Evolutionary conservation across 2,329 filamentous ascomycete species (phyloP), one percentile per base, ranked within the genome.

Genomic region (Didymella sp.): DNA sequence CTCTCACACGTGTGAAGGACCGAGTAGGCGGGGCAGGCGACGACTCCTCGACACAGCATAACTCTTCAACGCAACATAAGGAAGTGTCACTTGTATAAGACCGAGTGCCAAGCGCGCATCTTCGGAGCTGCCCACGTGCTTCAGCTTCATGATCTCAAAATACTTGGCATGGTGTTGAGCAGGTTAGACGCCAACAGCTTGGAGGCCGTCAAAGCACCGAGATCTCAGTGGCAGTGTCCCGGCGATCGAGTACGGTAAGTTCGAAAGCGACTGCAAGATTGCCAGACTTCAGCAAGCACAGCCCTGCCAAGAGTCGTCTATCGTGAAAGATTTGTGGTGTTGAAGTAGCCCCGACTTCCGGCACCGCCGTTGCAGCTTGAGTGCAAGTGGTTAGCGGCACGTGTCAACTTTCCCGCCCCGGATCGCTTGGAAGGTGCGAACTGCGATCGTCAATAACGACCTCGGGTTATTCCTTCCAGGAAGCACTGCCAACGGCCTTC

Each of bases 151-250:
- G 11, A 40, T 27, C 19, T 47, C 12, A 37, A 31, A 25, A 55
- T 51, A 22, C 50, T 58, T 44, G 49, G 54, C 53, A 55, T 60
- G 50, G 45, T 55, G 53, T 57, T 60, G 41, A 56, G 33, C 4
- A 49, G 31, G 53, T 46, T 56, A 25, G 28, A 28, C 35, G 43
- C 52, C 37, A 48, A 41, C n/a, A 56, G 25, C 52, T 48, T 51
- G 38, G 44, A 28, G 4, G 45, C 38, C 37, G 44, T 17, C n/a
- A 45, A 56, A 54, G 42, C 43, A 52, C 49, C 48, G 44, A 48
- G 38, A 57, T 51, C 30, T n/a, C 9, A 27, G 22, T 24, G 15
- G 35, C 30, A 24, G 22, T 7, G 38, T 17, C 15, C 25, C 35
- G 28, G 30, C 21, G 24, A 44, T 40, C 21, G 38, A 35, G 11